Percentiles rank a stretch among this genome's conserved stretches.
Evolutionary conservation across 2,329 filamentous ascomycete species (phyloP).

Genomic region (Aspergillus cejpii): DNA sequence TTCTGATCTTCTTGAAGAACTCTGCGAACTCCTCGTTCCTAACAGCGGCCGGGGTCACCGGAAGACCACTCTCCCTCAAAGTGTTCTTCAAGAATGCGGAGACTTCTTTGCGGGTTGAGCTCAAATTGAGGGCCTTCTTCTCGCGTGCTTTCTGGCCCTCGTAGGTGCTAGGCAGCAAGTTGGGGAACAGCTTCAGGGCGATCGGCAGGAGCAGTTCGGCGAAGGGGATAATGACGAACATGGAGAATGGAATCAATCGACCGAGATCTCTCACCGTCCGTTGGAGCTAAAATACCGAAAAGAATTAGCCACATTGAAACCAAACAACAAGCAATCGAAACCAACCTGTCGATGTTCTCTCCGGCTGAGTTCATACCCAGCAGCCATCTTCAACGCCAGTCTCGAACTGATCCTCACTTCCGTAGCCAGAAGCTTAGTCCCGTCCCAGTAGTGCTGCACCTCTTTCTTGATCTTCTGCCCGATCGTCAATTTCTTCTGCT

Average conservation of each 20-base stretch:
- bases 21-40: constrained; percentile 90
- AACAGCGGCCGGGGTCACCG: constrained; percentile 72
- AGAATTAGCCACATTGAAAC: neutral
- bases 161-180: constrained; percentile 93
- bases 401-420: constrained; percentile 90
- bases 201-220: constrained; percentile 88
- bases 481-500: constrained; percentile 78
- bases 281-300: constrained; percentile 51
- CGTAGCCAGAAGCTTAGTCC: constrained; percentile 85
- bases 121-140: constrained; percentile 71
- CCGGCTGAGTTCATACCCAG: constrained; percentile 90
- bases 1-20: constrained; percentile 93
- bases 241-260: constrained; percentile 88
- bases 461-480: constrained; percentile 95
- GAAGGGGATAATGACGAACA: constrained; percentile 95
- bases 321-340: constrained; percentile 3
- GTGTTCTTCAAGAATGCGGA: constrained; percentile 84
- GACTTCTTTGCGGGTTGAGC: constrained; percentile 86
- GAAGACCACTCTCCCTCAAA: constrained; percentile 85
- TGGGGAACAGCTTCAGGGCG: constrained; percentile 91
- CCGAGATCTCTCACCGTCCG: constrained; percentile 90
- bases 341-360: constrained; percentile 78
- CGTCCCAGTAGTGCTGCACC: constrained; percentile 92
- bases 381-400: constrained; percentile 92
- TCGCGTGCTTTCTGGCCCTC: constrained; percentile 89